Evolutionary conservation across 208 protist genomes (phyloP), one percentile per base, ranked within the genome.

Genomic region (Leishmania tropica): DNA sequence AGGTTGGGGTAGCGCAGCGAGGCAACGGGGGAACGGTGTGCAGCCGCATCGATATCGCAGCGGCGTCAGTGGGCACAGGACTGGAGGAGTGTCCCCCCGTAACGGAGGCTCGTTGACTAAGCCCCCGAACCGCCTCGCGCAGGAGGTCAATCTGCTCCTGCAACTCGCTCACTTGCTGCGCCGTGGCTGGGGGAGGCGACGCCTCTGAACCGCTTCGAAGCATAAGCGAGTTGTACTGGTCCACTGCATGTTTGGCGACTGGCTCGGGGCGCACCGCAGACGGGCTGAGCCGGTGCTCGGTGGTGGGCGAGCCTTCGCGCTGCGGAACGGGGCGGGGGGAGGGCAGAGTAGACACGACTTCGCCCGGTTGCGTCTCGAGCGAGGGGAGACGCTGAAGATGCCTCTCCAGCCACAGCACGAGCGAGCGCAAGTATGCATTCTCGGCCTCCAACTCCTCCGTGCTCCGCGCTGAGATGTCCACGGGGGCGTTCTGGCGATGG

Each of bases 121-220:
- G 78, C 79, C 86, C 88, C 21, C 81, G 85, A 58, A 91, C 88
- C 77, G 81, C 86, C 76, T 87, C 77, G 8, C 86, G 81, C 81
- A 91, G 83, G 58, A 76, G 64, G 60, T 83, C 75, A 37, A 83
- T 82, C 74, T 81, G 81, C 72, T 82, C 80, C 77, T 77, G 78
- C 73, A 85, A 79, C 35, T 89, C 75, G 35, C 70, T 80, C 15
- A 80, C 79, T 58, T 86, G 76, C 10, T 64, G 60, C 7, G 78
- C 8, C 28, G 82, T 79, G 60, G 75, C 82, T 7, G 78, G 78
- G 0, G 77, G 37, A 42, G 64, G 45, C 17, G 76, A 78, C 35
- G 21, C 17, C 51, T 60, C 72, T 17, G 75, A 15, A 51, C 76
- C 3, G 40, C 75, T n/a, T 47, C 68, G 70, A 71, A 31, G 8